phyloP scores from a whole-genome alignment of 2,329 filamentous ascomycete species.

The Penicillium occitanis region DNA sequence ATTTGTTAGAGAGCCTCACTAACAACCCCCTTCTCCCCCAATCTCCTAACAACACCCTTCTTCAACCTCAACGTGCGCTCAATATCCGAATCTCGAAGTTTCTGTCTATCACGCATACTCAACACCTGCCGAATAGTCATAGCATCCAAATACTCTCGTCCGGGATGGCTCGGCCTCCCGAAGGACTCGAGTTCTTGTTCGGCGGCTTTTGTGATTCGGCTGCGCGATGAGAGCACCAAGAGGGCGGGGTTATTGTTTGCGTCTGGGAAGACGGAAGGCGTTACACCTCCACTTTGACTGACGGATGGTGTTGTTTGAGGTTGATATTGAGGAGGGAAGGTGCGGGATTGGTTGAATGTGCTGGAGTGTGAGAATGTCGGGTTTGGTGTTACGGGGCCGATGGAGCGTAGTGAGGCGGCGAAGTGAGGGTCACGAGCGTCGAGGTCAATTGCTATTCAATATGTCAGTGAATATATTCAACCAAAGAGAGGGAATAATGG shows the following conservation, averaged over 20 bases:
- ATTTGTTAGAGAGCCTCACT: constrained; percentile 23
- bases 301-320: not conserved
- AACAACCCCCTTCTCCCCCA: constrained; percentile 40
- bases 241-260: constrained; percentile 59
- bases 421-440: constrained; percentile 64
- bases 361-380: constrained; percentile 58
- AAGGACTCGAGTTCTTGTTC: constrained; percentile 56
- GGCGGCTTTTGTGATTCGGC: constrained; percentile 52
- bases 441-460: constrained; percentile 54
- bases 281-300: constrained; percentile 1
- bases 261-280: constrained; percentile 37
- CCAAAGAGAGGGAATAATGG: too few relatives aligned
- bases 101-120: constrained; percentile 48
- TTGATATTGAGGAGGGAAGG: constrained; percentile 34
- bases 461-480: not conserved
- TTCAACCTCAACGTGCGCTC: constrained; percentile 48
- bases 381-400: constrained; percentile 60
- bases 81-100: constrained; percentile 39
- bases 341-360: constrained; percentile 40
- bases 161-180: constrained; percentile 40
- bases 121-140: constrained; percentile 51
- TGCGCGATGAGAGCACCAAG: constrained; percentile 53
- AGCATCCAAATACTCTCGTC: constrained; percentile 51
- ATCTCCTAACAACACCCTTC: constrained; percentile 43
- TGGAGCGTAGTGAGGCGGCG: constrained; percentile 74